Evolutionary conservation across 176 grass and related monocot genomes (phyloP).

Genomic region (Aegilops sharonensis): DNA sequence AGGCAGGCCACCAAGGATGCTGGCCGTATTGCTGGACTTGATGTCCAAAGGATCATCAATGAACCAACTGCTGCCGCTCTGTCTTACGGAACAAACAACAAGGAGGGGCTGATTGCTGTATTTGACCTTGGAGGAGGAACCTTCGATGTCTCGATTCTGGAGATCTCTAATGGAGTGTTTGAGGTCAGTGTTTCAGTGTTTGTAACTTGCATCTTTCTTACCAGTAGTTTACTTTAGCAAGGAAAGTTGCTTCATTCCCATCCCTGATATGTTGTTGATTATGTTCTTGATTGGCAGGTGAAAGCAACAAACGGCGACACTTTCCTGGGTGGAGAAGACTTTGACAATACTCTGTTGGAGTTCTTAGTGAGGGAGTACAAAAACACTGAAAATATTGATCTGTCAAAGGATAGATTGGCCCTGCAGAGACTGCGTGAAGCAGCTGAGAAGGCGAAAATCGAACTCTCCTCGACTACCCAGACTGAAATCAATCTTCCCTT

Average conservation of each 20-base stretch:
- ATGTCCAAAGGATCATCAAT: slow-evolving; percentile 49
- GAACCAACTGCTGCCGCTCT: slow-evolving; percentile 53
- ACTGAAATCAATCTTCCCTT: slow-evolving; percentile 50
- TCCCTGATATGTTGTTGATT: background rate
- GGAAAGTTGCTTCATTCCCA: background rate
- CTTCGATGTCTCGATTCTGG: slow-evolving; percentile 47
- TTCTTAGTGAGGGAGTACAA: slow-evolving; percentile 43
- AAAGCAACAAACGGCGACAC: slow-evolving; percentile 54
- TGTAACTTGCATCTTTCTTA: background rate
- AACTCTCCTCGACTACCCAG: slow-evolving; percentile 47
- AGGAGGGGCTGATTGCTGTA: slow-evolving; percentile 44
- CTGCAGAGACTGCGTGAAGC: slow-evolving; percentile 51
- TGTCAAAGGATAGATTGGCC: slow-evolving; percentile 47
- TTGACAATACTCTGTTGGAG: slow-evolving; percentile 44
- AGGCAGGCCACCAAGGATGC: slow-evolving; percentile 54
- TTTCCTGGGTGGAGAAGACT: slow-evolving; percentile 46
- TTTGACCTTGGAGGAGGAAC: slow-evolving; percentile 51
- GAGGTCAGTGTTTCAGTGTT: slow-evolving; percentile 13
- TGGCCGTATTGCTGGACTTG: slow-evolving; percentile 46
- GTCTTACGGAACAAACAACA: slow-evolving; percentile 48
- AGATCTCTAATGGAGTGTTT: slow-evolving; percentile 50
- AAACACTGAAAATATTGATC: slow-evolving; percentile 39
- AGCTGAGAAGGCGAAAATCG: slow-evolving; percentile 53
- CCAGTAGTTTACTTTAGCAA: background rate
- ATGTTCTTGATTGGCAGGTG: slow-evolving; percentile 24